Conservation (phyloP, 1,284 basidiomycete genomes). For the Leccinum angustisporum region DNA sequence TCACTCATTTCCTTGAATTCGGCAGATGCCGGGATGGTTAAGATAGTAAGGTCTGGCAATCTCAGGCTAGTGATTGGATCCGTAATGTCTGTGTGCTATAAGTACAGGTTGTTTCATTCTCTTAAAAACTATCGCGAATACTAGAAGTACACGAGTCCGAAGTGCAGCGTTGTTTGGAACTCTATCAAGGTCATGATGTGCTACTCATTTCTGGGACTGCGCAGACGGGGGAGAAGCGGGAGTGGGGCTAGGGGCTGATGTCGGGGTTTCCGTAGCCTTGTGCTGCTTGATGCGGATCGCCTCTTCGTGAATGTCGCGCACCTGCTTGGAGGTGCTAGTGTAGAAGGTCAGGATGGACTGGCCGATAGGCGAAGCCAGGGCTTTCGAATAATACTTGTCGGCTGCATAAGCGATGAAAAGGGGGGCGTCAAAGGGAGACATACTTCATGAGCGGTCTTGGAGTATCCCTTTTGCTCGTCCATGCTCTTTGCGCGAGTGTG, state of each 20-base stretch:
- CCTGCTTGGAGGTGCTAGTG: slow-evolving; percentile 78
- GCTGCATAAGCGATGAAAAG: slow-evolving; percentile 4
- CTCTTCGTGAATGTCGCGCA: slow-evolving; percentile 85
- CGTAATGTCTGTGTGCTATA: not conserved
- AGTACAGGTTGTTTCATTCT: not conserved
- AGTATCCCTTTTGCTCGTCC: slow-evolving; percentile 80
- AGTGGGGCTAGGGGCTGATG: slow-evolving; percentile 18
- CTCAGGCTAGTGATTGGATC: too few species aligned
- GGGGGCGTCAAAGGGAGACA: slow-evolving; percentile 16
- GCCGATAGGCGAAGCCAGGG: slow-evolving; percentile 74
- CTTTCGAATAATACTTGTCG: slow-evolving; percentile 74
- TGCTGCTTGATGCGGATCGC: slow-evolving; percentile 74
- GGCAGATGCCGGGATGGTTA: too few species aligned
- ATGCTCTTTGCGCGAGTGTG: slow-evolving; percentile 67
- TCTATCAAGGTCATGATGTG: not conserved
- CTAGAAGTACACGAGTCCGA: slow-evolving; percentile 16
- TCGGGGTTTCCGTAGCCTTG: slow-evolving; percentile 36
- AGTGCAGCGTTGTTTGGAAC: not conserved
- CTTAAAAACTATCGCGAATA: slow-evolving; percentile 3
- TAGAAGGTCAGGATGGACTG: slow-evolving; percentile 76
- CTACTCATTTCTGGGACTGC: slow-evolving; percentile 13
- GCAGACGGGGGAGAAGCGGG: slow-evolving; percentile 7
- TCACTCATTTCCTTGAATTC: too few species aligned
- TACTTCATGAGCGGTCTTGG: slow-evolving; percentile 68
- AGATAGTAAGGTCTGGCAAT: too few species aligned